Base-by-base conservation (phyloP, 306 rosid genomes). In the Quercus mongolica region DNA sequence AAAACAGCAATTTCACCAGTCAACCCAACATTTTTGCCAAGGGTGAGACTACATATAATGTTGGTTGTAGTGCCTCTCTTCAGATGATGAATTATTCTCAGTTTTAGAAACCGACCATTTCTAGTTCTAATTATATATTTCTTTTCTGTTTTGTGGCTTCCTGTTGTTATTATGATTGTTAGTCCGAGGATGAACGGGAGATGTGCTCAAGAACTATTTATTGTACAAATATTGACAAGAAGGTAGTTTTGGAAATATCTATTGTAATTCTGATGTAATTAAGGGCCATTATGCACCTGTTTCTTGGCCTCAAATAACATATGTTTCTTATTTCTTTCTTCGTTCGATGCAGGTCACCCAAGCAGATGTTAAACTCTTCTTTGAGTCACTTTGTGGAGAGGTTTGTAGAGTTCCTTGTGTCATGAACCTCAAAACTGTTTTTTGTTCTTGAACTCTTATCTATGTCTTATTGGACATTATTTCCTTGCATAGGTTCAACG, bases 1-100 rank as follows among this genome's bases (percentile, higher is more conserved):
- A 95, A 95, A 83, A 95, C 99, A 86, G 99, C 98, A 64, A 95
- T 95, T 84, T 97, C 99, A 56, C 99, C 98, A 11, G 99, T 95
- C 76, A 91, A 95, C 75, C 99, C 98, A 23, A 86, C 97, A 57
- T 93, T 85, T 89, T 87, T 95, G 86, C 99, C 99, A 25, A 93
- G 98, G 96, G 98, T 95, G 87, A 86, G 52, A 28, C 78, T 77
- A 72, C 56, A 28, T 20, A 68, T 52, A 5, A 13, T 51, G 59
- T 55, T 61, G 54, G 59, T 51, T 78, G 28, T 78, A 69, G 46
- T 68, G 54, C 55, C 67, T 63, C 23, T 82, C 14, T 64, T 64
- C 23, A 25, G 31, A 56, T 56, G 25, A 23, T 26, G 31, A 44
- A 14, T 28, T 13, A 44, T 30, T 67, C 76, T 71, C 11, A 54